These are phyloP conservation scores for Panaeolus papilionaceus DNA, from an alignment of 768 basidiomycete genomes.

Conservation along the genomic window DNA sequence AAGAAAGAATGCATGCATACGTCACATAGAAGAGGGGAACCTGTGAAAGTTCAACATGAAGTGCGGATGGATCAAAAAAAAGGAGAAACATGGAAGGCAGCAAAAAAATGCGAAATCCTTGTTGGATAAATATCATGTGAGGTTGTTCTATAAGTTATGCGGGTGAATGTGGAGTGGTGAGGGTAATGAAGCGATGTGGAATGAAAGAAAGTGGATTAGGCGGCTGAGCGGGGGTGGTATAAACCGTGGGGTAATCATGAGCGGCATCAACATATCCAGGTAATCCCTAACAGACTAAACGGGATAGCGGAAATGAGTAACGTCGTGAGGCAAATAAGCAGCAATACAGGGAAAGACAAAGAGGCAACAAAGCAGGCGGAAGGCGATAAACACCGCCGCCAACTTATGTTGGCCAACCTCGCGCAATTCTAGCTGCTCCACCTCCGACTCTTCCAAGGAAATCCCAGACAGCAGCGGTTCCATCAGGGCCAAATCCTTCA, in stretches of 20 bases:
- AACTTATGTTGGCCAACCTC: conserved; percentile 76
- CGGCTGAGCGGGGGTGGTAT: conserved; percentile 13
- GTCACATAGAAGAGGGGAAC: conserved; percentile 7
- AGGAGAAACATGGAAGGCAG: neutral
- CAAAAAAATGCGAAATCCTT: conserved; percentile 14
- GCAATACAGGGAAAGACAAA: neutral
- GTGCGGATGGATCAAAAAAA: neutral
- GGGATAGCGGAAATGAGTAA: neutral
- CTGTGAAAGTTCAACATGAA: conserved; percentile 1
- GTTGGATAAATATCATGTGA: conserved; percentile 12
- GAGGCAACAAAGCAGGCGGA: neutral
- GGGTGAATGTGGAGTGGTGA: conserved; percentile 11
- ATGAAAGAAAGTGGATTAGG: conserved; percentile 7
- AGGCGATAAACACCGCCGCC: neutral
- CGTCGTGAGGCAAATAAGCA: neutral
- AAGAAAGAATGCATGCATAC: conserved; percentile 9
- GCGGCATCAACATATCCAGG: conserved; percentile 6
- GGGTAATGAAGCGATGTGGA: neutral
- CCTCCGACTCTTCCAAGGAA: conserved; percentile 75
- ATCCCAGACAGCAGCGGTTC: conserved; percentile 69
- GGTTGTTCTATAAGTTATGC: conserved; percentile 8
- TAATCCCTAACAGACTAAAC: conserved; percentile 9
- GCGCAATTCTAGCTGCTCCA: conserved; percentile 75
- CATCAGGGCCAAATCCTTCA: conserved; percentile 70
- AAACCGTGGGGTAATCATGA: conserved; percentile 1